These are phyloP conservation scores for Berberis vulgaris DNA, from an alignment of 164 flowering plant species.

Conservation along the genomic window DNA sequence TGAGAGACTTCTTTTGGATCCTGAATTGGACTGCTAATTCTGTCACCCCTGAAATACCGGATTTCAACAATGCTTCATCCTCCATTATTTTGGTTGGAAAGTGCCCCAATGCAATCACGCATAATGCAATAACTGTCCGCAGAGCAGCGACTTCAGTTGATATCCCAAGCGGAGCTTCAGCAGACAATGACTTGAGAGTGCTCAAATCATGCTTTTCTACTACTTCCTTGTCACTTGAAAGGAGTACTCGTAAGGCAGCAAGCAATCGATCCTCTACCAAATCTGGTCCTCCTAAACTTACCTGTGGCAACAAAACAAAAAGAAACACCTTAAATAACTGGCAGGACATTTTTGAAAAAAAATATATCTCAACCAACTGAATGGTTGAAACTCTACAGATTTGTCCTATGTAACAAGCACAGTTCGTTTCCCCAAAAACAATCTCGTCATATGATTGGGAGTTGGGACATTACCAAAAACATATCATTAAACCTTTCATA, in stretches of 20 bases:
- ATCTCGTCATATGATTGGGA: too few species aligned
- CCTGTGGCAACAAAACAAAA: slow-evolving; percentile 34
- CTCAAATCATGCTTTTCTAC: slow-evolving; percentile 45
- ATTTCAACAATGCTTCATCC: slow-evolving; percentile 50
- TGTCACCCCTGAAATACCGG: slow-evolving; percentile 33
- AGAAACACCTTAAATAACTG: too few species aligned
- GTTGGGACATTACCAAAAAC: too few species aligned
- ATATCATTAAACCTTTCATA: too few species aligned
- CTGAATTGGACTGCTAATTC: slow-evolving; percentile 63
- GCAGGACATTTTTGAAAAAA: too few species aligned
- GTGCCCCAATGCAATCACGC: slow-evolving; percentile 61
- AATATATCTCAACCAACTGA: too few species aligned
- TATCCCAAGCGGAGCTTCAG: slow-evolving; percentile 75
- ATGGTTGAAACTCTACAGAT: too few species aligned
- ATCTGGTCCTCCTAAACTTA: slow-evolving; percentile 70
- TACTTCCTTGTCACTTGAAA: slow-evolving; percentile 37
- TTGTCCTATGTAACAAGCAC: too few species aligned
- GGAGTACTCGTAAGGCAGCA: slow-evolving; percentile 78
- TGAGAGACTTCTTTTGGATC: slow-evolving; percentile 75
- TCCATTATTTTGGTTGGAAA: slow-evolving; percentile 88
- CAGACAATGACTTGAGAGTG: slow-evolving; percentile 51
- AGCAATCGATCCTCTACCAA: slow-evolving; percentile 75
- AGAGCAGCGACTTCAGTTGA: slow-evolving; percentile 54
- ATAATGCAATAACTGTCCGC: slow-evolving; percentile 66
- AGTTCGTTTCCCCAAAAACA: too few species aligned